Evolutionary conservation across 495 filamentous ascomycete genomes (phyloP).

Genomic region (Elaphomyces granulatus): DNA sequence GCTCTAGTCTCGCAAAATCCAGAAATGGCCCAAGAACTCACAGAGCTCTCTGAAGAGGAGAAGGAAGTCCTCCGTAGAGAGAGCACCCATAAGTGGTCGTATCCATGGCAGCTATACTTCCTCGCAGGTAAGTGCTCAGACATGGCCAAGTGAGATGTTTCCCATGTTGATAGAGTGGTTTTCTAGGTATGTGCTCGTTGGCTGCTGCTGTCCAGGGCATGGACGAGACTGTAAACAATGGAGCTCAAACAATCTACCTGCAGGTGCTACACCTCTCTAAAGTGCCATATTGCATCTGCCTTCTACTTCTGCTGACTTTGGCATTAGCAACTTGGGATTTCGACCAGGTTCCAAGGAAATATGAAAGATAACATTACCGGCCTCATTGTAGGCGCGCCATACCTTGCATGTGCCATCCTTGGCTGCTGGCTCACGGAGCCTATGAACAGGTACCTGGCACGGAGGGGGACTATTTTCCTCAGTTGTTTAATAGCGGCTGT

Average conservation of each 20-base stretch:
- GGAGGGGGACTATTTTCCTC: slow-evolving; percentile 45
- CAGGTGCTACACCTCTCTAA: slow-evolving; percentile 11
- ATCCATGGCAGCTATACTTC: slow-evolving; percentile 42
- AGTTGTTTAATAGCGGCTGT: slow-evolving; percentile 33
- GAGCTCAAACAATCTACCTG: slow-evolving; percentile 55
- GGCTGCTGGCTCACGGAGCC: slow-evolving; percentile 43
- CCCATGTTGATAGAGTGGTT: slow-evolving; percentile 21
- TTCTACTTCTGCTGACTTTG: too few relatives aligned
- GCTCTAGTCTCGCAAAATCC: slow-evolving; percentile 41
- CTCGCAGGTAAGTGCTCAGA: slow-evolving; percentile 31
- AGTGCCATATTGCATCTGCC: slow-evolving; percentile 30
- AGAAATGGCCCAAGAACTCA: slow-evolving; percentile 20
- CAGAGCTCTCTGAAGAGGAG: slow-evolving; percentile 33
- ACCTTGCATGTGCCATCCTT: slow-evolving; percentile 28
- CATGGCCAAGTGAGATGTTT: slow-evolving; percentile 8
- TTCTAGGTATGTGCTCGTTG: slow-evolving; percentile 29
- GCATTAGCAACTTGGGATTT: slow-evolving; percentile 24
- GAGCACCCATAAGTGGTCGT: slow-evolving; percentile 40
- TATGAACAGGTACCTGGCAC: slow-evolving; percentile 39
- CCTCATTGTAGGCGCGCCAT: slow-evolving; percentile 34
- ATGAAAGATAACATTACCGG: slow-evolving; percentile 25
- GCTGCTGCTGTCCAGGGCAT: slow-evolving; percentile 45
- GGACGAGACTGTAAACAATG: slow-evolving; percentile 72
- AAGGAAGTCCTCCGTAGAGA: slow-evolving; percentile 30
- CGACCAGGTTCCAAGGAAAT: slow-evolving; percentile 9